phyloP scores from a whole-genome alignment of 169 alveolate species.

The Plasmodium gonderi region DNA sequence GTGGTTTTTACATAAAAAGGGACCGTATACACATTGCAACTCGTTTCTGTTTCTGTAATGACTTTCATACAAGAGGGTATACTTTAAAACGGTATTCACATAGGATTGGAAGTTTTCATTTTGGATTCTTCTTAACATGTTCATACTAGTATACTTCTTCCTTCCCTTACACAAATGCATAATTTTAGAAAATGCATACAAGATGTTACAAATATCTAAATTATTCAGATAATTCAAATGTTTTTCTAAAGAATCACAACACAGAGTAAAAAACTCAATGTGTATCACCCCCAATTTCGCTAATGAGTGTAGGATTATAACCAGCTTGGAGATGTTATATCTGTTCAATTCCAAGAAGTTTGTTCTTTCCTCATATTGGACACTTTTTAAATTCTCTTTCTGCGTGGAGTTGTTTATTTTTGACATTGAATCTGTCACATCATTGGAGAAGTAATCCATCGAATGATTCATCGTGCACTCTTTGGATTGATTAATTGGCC shows the following conservation, averaged over 20 bases:
- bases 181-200: constrained; percentile 11
- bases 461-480: too few relatives aligned
- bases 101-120: background rate
- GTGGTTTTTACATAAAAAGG: background rate
- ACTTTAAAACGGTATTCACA: background rate
- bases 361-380: background rate
- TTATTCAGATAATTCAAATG: constrained; percentile 24
- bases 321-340: constrained; percentile 15
- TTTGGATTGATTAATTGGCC: too few relatives aligned
- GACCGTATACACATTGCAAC: background rate
- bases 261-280: constrained; percentile 16
- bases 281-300: constrained; percentile 13
- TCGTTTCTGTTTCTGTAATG: background rate
- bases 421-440: background rate
- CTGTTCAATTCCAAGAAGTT: background rate
- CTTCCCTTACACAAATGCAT: background rate
- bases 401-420: background rate
- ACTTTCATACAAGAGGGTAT: background rate
- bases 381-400: background rate
- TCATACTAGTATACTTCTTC: background rate
- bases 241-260: background rate
- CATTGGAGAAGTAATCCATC: too few relatives aligned
- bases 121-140: background rate
- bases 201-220: constrained; percentile 35
- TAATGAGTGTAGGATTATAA: constrained; percentile 22